These are phyloP conservation scores for Lepiota brunneoincarnata DNA, from an alignment of 768 basidiomycete species.

Conservation along the genomic window DNA sequence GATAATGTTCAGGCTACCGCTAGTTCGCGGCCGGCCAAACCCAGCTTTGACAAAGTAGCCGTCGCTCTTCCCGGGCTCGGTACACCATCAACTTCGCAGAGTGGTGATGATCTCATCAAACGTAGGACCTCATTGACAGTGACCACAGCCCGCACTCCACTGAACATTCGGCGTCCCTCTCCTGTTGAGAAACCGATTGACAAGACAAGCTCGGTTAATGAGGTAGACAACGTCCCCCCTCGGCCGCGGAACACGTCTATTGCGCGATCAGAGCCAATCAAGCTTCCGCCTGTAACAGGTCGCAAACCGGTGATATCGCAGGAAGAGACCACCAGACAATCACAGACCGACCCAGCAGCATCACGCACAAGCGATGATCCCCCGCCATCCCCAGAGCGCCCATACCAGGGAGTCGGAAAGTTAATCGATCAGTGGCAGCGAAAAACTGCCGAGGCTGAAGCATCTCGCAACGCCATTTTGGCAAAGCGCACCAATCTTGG, in stretches of 20 bases:
- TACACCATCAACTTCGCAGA: not conserved
- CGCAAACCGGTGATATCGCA: slow-evolving; percentile 9
- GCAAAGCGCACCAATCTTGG: slow-evolving; percentile 35
- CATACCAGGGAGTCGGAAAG: slow-evolving; percentile 80
- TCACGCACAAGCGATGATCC: slow-evolving; percentile 26
- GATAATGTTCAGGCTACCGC: not conserved
- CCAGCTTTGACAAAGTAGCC: not conserved
- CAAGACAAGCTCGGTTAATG: slow-evolving; percentile 1
- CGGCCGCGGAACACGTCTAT: slow-evolving; percentile 18
- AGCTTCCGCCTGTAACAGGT: slow-evolving; percentile 8
- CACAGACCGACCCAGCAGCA: slow-evolving; percentile 17
- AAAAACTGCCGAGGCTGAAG: slow-evolving; percentile 63
- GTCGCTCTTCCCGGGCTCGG: slow-evolving; percentile 6
- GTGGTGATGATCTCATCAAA: not conserved
- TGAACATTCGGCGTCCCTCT: not conserved
- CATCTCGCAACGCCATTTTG: slow-evolving; percentile 25
- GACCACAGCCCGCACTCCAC: not conserved
- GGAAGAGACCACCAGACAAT: slow-evolving; percentile 19
- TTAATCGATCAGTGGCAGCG: slow-evolving; percentile 89
- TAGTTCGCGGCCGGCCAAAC: not conserved
- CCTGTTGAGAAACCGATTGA: not conserved
- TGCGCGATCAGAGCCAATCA: slow-evolving; percentile 9
- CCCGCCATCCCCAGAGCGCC: slow-evolving; percentile 70
- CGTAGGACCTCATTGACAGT: slow-evolving; percentile 8
- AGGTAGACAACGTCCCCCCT: slow-evolving; percentile 18